phyloP scores from a whole-genome alignment of 2,329 filamentous ascomycete species.

The Sporothrix pallida region DNA sequence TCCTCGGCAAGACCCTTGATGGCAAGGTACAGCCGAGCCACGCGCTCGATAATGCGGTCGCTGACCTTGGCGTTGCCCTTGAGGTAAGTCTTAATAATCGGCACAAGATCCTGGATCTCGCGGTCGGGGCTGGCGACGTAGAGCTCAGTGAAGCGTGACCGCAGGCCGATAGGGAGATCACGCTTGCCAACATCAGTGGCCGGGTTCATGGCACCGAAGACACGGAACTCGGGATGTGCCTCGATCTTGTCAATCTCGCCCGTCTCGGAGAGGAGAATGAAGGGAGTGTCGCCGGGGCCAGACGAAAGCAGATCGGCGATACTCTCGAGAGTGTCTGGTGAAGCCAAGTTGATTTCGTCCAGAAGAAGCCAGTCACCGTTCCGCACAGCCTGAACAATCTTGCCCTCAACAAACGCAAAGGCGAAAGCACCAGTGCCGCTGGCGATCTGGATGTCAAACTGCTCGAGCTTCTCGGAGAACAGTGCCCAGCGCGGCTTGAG shows the following conservation, averaged over 20 bases:
- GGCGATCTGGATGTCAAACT: constrained; percentile 80
- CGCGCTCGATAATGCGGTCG: constrained; percentile 75
- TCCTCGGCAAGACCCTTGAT: constrained; percentile 81
- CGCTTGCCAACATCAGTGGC: constrained; percentile 97
- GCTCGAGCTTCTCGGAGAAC: constrained; percentile 75
- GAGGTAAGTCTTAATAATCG: constrained; percentile 87
- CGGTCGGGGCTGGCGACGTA: constrained; percentile 91
- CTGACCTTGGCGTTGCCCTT: constrained; percentile 73
- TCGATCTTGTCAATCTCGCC: constrained; percentile 89
- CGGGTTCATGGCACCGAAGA: constrained; percentile 99
- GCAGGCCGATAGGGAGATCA: constrained; percentile 84
- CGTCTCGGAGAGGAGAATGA: constrained; percentile 87
- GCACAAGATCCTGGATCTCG: constrained; percentile 83
- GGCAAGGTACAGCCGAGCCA: constrained; percentile 85
- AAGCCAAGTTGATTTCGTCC: constrained; percentile 96
- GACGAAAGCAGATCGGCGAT: constrained; percentile 85
- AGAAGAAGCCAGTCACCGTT: constrained; percentile 97
- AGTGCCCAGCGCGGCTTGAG: constrained; percentile 75
- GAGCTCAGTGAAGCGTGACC: constrained; percentile 92
- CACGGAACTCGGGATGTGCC: constrained; percentile 89
- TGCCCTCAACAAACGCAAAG: constrained; percentile 95
- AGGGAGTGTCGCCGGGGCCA: constrained; percentile 73
- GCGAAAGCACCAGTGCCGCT: constrained; percentile 78
- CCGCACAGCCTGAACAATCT: constrained; percentile 91
- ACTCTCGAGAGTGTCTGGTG: constrained; percentile 91